These are phyloP conservation scores for Russula olivacea DNA, from an alignment of 768 basidiomycete genomes.

Conservation along the genomic window DNA sequence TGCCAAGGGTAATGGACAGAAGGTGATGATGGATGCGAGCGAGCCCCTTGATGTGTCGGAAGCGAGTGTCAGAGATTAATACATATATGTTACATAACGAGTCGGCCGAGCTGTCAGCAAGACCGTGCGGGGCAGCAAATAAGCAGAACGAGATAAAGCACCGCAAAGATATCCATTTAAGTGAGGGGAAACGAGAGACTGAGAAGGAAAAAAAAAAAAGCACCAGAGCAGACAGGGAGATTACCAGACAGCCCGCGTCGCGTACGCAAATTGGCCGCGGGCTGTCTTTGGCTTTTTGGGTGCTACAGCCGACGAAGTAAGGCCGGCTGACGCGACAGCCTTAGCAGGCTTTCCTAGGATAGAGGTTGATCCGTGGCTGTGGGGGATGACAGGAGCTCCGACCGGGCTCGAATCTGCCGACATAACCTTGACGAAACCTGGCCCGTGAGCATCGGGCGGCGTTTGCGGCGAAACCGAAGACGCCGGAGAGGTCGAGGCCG, in stretches of 20 bases:
- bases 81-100: constrained; percentile 21
- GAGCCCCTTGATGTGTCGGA: constrained; percentile 11
- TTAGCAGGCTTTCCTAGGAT: neutral
- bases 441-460: constrained; percentile 25
- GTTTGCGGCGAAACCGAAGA: constrained; percentile 31
- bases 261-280: constrained; percentile 20
- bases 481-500: constrained; percentile 31
- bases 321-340: neutral
- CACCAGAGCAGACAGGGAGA: neutral
- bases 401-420: constrained; percentile 20
- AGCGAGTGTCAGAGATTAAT: constrained; percentile 20
- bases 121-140: constrained; percentile 2
- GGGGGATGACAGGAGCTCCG: constrained; percentile 9
- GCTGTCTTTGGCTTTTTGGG: constrained; percentile 19
- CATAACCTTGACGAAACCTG: constrained; percentile 9
- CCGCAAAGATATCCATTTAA: constrained; percentile 3
- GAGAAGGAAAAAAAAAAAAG: neutral
- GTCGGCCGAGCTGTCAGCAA: neutral
- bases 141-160: neutral
- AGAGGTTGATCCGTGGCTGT: neutral
- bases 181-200: neutral
- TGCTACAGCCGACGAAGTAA: neutral
- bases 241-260: constrained; percentile 22
- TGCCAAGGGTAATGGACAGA: neutral
- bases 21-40: neutral